These are phyloP conservation scores for Onygenales sp. DNA, from an alignment of 2,329 filamentous ascomycete species.

Conservation along the genomic window DNA sequence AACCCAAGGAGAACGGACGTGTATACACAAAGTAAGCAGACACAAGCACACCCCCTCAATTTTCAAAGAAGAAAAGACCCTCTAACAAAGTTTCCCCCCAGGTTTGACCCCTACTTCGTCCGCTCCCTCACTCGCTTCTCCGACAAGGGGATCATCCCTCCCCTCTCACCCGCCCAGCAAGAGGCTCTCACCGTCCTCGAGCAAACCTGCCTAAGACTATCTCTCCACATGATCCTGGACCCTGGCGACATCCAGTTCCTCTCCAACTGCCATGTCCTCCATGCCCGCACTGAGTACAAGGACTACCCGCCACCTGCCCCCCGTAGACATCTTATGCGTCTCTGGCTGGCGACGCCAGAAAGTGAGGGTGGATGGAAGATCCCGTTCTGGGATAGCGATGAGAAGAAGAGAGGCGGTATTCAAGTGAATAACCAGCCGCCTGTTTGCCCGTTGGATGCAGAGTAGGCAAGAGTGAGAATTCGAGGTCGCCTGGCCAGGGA, in stretches of 20 bases:
- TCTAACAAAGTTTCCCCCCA: conserved; percentile 11
- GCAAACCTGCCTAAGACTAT: conserved; percentile 61
- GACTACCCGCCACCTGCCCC: conserved; percentile 60
- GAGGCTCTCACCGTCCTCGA: conserved; percentile 63
- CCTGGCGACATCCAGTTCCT: conserved; percentile 85
- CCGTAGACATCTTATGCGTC: conserved; percentile 66
- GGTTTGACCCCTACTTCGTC: conserved; percentile 82
- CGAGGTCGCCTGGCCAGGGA: too few species aligned
- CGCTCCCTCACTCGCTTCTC: conserved; percentile 66
- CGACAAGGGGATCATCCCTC: conserved; percentile 61
- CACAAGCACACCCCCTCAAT: not conserved
- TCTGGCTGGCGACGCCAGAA: conserved; percentile 79
- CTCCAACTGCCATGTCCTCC: conserved; percentile 69
- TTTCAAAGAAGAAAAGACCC: not conserved
- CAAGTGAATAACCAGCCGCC: conserved; percentile 76
- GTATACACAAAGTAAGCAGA: conserved; percentile 60
- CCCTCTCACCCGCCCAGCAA: conserved; percentile 58
- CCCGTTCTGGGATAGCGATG: conserved; percentile 68
- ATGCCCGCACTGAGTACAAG: conserved; percentile 71
- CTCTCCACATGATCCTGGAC: conserved; percentile 77
- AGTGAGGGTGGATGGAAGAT: conserved; percentile 75
- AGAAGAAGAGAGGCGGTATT: conserved; percentile 82
- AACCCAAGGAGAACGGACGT: conserved; percentile 55
- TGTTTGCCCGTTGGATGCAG: conserved; percentile 65
- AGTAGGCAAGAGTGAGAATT: conserved; percentile 38